A percentile compares a stretch with the other conserved stretches of the same genome.
These are phyloP conservation scores for Paraconiothyrium brasiliense DNA, from an alignment of 2,329 filamentous ascomycete genomes.

Conservation along the genomic window DNA sequence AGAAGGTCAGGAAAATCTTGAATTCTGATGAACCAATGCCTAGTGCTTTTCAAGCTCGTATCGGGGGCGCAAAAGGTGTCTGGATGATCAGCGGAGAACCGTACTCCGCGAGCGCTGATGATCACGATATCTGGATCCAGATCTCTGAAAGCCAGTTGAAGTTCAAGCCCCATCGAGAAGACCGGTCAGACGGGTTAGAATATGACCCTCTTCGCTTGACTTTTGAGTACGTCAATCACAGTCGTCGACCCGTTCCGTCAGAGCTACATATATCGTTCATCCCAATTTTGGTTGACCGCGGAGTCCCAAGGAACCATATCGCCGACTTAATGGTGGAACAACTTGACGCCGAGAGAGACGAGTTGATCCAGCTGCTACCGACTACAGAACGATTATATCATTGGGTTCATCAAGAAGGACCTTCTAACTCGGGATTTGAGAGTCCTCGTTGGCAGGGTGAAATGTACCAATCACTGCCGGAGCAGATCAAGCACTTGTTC, in stretches of 20 bases:
- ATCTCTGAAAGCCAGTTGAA: conserved; percentile 74
- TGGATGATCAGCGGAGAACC: conserved; percentile 70
- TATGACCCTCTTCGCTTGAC: conserved; percentile 64
- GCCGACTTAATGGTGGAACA: conserved; percentile 60
- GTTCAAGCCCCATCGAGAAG: conserved; percentile 63
- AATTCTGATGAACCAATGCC: conserved; percentile 73
- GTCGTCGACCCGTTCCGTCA: conserved; percentile 60
- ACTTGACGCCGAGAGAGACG: conserved; percentile 62
- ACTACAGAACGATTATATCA: conserved; percentile 64
- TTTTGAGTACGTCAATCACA: conserved; percentile 69
- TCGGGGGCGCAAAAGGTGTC: conserved; percentile 78
- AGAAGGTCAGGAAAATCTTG: conserved; percentile 60
- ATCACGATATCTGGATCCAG: conserved; percentile 69
- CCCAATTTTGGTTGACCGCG: conserved; percentile 70
- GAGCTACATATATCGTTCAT: conserved; percentile 74
- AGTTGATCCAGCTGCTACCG: conserved; percentile 62
- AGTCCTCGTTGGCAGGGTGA: conserved; percentile 35
- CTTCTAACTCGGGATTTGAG: conserved; percentile 29
- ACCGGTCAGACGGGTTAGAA: conserved; percentile 50
- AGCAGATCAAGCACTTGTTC: conserved; percentile 43
- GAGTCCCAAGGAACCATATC: conserved; percentile 59
- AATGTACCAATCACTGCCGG: conserved; percentile 31
- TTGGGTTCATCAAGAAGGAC: conserved; percentile 49
- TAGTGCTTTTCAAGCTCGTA: conserved; percentile 72
- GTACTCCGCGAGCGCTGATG: conserved; percentile 52